A percentile compares a stretch with the other conserved stretches of the same genome.
These are phyloP conservation scores for Globisporangium canariense DNA, from an alignment of 352 stramenopile genomes.

Conservation along the genomic window DNA sequence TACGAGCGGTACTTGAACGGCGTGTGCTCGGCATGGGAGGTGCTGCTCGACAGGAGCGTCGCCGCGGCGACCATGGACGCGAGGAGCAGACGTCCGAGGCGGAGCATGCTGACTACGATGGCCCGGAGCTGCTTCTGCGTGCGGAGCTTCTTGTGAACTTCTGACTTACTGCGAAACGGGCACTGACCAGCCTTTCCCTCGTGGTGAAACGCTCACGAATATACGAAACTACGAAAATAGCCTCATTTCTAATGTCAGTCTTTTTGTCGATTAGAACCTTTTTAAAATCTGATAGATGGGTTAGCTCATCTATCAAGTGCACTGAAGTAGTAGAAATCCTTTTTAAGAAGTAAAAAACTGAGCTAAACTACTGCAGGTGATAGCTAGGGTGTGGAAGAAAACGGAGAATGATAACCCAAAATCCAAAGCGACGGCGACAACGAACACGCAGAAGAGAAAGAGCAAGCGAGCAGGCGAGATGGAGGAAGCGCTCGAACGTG, in stretches of 20 bases:
- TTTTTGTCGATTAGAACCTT: background rate
- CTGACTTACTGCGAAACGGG: background rate
- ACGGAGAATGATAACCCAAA: background rate
- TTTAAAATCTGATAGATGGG: background rate
- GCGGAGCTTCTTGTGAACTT: background rate
- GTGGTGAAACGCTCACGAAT: too few relatives aligned
- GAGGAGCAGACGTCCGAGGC: background rate
- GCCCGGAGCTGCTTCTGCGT: background rate
- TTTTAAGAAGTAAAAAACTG: too few relatives aligned
- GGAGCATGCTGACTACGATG: background rate
- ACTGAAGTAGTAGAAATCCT: too few relatives aligned
- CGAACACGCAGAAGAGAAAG: background rate
- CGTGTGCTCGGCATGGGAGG: background rate
- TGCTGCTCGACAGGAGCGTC: background rate
- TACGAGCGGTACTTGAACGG: conserved; percentile 74
- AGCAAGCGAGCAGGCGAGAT: background rate
- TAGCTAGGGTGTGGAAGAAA: background rate
- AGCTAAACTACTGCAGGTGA: too few relatives aligned
- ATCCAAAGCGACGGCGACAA: conserved; percentile 1
- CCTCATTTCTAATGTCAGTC: background rate
- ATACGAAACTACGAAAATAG: too few relatives aligned
- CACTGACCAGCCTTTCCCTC: background rate
- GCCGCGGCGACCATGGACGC: background rate
- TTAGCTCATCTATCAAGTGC: too few relatives aligned
- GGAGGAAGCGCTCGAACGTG: conserved; percentile 8